These are phyloP conservation scores for Phytophthora idaei DNA, from an alignment of 352 stramenopile species.

Conservation along the genomic window DNA sequence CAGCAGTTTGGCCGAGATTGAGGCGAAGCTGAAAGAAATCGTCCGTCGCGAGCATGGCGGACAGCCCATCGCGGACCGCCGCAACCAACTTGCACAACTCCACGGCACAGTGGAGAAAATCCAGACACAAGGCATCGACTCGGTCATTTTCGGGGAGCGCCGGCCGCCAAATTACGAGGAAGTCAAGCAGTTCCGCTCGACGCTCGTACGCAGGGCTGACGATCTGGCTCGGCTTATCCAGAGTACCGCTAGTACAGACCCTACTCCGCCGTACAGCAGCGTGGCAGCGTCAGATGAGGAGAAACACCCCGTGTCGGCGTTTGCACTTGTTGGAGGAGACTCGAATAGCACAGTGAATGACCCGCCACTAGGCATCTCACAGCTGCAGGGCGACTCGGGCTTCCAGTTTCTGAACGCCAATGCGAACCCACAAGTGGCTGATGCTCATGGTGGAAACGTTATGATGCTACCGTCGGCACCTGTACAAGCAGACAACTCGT, in stretches of 20 bases:
- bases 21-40: conserved; percentile 58
- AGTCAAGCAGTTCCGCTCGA: conserved; percentile 71
- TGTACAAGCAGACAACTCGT: conserved; percentile 39
- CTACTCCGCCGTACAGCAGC: conserved; percentile 14
- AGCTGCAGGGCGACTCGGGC: conserved; percentile 40
- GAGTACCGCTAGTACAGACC: conserved; percentile 37
- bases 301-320: conserved; percentile 51
- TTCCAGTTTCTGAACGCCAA: conserved; percentile 56
- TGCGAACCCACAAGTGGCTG: conserved; percentile 27
- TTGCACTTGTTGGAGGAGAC: conserved; percentile 56
- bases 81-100: conserved; percentile 75
- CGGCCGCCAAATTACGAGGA: conserved; percentile 72
- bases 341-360: conserved; percentile 30
- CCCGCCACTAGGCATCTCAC: conserved; percentile 41
- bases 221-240: conserved; percentile 72
- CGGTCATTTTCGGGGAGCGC: conserved; percentile 76
- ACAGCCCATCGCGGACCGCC: conserved; percentile 44
- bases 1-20: conserved; percentile 50
- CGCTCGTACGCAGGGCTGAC: conserved; percentile 67
- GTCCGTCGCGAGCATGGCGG: conserved; percentile 53
- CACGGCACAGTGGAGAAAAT: conserved; percentile 80
- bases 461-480: conserved; percentile 19
- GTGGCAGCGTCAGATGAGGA: conserved; percentile 31
- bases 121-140: conserved; percentile 79
- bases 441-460: conserved; percentile 27